These are phyloP conservation scores for Naumovozyma baii DNA, from an alignment of 805 yeast species.

Conservation along the genomic window DNA sequence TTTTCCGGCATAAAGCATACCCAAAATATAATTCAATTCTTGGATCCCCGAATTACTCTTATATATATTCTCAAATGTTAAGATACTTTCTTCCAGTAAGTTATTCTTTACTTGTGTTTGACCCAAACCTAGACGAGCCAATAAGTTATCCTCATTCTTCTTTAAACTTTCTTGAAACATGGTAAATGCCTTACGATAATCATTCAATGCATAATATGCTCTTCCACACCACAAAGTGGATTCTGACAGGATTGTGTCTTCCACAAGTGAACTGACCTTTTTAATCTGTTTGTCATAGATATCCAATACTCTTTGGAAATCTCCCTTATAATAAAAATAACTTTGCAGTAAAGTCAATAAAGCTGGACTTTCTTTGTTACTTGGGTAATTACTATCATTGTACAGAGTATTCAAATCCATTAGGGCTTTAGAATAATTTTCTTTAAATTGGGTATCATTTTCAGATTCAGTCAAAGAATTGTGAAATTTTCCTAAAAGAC, in stretches of 20 bases:
- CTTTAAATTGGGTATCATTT: slow-evolving; percentile 46
- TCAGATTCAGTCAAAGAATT: slow-evolving; percentile 42
- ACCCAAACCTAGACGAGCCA: slow-evolving; percentile 75
- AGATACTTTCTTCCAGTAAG: slow-evolving; percentile 70
- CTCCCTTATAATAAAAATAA: slow-evolving; percentile 60
- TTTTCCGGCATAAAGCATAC: slow-evolving; percentile 57
- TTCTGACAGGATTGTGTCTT: slow-evolving; percentile 42
- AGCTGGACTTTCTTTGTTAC: slow-evolving; percentile 43
- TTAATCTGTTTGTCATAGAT: slow-evolving; percentile 43
- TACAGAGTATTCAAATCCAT: slow-evolving; percentile 31
- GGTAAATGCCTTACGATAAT: slow-evolving; percentile 61
- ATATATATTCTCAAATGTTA: slow-evolving; percentile 69
- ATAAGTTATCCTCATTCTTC: slow-evolving; percentile 50
- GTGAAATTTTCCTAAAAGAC: slow-evolving; percentile 62
- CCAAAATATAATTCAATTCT: slow-evolving; percentile 69
- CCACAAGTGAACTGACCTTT: slow-evolving; percentile 28
- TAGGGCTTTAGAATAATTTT: slow-evolving; percentile 51
- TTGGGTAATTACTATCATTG: slow-evolving; percentile 33
- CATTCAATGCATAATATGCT: slow-evolving; percentile 49
- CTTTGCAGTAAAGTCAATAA: slow-evolving; percentile 59
- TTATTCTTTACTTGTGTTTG: slow-evolving; percentile 73
- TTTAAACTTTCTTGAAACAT: slow-evolving; percentile 64
- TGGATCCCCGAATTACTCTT: slow-evolving; percentile 56
- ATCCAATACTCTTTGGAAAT: slow-evolving; percentile 47
- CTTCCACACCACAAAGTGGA: slow-evolving; percentile 82